Evolutionary conservation across 768 basidiomycete species (phyloP), one percentile per base, ranked within the genome.

Genomic region (Lepiota venenata): DNA sequence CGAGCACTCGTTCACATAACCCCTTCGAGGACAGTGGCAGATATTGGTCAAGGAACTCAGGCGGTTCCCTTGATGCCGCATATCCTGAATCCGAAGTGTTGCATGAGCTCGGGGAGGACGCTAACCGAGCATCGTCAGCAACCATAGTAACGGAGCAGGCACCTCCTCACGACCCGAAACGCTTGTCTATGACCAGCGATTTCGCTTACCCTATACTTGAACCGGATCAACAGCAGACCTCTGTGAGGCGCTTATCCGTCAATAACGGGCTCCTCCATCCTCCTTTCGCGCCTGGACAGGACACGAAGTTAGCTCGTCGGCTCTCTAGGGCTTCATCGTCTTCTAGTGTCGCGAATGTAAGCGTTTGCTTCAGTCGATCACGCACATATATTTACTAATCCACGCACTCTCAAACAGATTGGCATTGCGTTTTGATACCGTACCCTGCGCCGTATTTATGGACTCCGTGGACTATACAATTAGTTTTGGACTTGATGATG

Each of bases 141-240:
- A 47, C 52, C 2, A 37, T 53, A 35, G 18, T 32, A 14, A 43
- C 25, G 36, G 6, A 39, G 43, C 3, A 18, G 29, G 16, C 43
- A 15, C 51, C n/a, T 14, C 15, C 2, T 1, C 15, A 52, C 20
- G 36, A 20, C 5, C 0, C 8, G 15, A 38, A 29, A 15, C 27
- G 14, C 1, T 29, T 53, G 35, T 53, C 52, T 12, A 39, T 20
- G n/a, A 21, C 45, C 25, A 53, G 43, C 15, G 52, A 53, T n/a
- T 53, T 21, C 25, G 15, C 44, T 11, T 53, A 46, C 32, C 52
- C 52, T 8, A 44, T 53, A 12, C 37, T 53, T 38, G 44, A 53
- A 40, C 52, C 52, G 5, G 44, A 46, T 10, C 22, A 35, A 14
- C 41, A 51, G 18, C 18, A 43, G n/a, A 32, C 18, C 20, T 29